These are phyloP conservation scores for Multifurca ochricompacta DNA, from an alignment of 768 basidiomycete genomes.

Conservation along the genomic window DNA sequence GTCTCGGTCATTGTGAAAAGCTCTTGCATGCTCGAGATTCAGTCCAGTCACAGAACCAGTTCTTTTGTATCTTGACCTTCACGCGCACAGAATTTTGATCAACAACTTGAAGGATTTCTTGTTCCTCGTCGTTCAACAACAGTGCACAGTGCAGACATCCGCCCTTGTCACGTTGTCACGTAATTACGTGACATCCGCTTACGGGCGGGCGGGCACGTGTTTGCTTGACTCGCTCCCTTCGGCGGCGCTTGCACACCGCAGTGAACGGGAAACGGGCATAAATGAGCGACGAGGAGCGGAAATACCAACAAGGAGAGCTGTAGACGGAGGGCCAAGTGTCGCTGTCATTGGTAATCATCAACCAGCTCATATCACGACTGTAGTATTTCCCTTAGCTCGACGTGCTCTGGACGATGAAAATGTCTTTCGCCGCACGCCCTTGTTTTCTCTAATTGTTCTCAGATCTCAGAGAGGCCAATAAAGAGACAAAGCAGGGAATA, in stretches of 20 bases:
- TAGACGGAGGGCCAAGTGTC: not conserved
- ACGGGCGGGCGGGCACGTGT: constrained; percentile 14
- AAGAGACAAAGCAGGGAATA: not conserved
- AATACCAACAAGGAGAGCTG: not conserved
- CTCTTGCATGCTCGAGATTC: constrained; percentile 15
- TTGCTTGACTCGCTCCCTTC: not conserved
- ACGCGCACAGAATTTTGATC: constrained; percentile 10
- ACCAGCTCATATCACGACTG: not conserved
- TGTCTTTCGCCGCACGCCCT: not conserved
- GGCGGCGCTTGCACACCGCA: constrained; percentile 2
- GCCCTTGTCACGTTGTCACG: constrained; percentile 18
- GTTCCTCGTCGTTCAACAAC: constrained; percentile 15
- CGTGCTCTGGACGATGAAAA: not conserved
- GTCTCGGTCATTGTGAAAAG: constrained; percentile 2
- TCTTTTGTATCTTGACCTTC: constrained; percentile 5
- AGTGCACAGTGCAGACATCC: constrained; percentile 10
- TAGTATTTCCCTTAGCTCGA: not conserved
- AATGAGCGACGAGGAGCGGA: constrained; percentile 1
- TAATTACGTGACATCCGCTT: constrained; percentile 13
- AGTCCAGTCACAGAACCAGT: constrained; percentile 15
- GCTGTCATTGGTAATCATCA: not conserved
- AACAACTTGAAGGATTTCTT: constrained; percentile 16
- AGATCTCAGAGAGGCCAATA: not conserved
- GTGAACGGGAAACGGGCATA: not conserved
- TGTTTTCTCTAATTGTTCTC: not conserved